Conservation (phyloP, 345 rosid genomes). For the Corchorus capsularis region DNA sequence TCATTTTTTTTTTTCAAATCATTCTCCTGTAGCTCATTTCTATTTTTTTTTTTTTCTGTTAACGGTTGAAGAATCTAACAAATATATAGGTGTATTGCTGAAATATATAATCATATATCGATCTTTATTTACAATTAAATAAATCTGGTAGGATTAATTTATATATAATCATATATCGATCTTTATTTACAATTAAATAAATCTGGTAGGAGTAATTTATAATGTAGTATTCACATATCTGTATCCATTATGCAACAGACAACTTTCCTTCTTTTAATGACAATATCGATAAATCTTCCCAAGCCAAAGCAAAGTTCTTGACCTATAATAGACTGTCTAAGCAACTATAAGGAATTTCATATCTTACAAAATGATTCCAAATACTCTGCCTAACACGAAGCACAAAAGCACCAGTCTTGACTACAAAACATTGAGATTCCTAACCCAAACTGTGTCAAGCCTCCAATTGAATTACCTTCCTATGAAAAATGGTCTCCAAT, state of each 20-base stretch:
- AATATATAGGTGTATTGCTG: too few relatives aligned
- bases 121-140: too few relatives aligned
- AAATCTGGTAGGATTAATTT: too few relatives aligned
- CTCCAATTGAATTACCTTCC: constrained; percentile 24
- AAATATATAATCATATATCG: too few relatives aligned
- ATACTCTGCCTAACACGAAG: background rate
- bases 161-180: too few relatives aligned
- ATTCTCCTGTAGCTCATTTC: too few relatives aligned
- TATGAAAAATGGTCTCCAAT: constrained; percentile 26
- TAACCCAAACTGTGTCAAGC: constrained; percentile 1
- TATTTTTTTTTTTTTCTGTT: too few relatives aligned
- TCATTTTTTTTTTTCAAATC: too few relatives aligned
- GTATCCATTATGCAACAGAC: background rate
- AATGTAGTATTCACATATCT: too few relatives aligned
- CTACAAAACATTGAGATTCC: background rate
- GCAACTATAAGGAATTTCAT: background rate
- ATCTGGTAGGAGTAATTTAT: too few relatives aligned
- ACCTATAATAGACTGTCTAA: background rate
- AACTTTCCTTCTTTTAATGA: background rate
- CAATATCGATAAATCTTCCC: background rate
- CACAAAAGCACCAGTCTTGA: background rate
- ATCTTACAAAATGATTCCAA: background rate
- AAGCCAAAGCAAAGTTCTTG: constrained; percentile 8
- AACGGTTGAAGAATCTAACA: too few relatives aligned
- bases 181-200: too few relatives aligned